Percentiles rank a stretch among this genome's conserved stretches.
Conservation (phyloP, 768 basidiomycete species). For the Tephrocybe sp. region DNA sequence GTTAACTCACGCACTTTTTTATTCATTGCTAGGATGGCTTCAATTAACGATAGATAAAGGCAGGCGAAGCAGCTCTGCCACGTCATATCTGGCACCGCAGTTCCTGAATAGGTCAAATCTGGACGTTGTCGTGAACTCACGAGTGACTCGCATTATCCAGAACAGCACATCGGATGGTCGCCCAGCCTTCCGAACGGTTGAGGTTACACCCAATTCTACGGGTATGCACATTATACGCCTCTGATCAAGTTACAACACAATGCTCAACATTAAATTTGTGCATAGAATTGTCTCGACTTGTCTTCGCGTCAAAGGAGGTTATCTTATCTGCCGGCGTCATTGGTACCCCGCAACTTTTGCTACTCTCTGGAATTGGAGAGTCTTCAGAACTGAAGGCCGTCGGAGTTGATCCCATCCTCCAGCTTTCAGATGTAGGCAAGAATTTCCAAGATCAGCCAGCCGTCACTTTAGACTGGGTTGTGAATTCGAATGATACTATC, state of each 20-base stretch:
- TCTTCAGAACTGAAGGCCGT: conserved; percentile 14
- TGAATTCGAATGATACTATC: conserved; percentile 27
- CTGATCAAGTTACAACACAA: too few relatives aligned
- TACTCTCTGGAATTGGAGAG: conserved; percentile 21
- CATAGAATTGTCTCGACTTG: neutral
- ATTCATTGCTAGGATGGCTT: neutral
- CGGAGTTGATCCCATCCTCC: conserved; percentile 21
- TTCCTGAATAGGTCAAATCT: neutral
- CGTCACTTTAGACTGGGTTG: conserved; percentile 21
- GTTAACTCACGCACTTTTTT: neutral
- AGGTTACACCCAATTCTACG: neutral
- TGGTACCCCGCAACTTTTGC: conserved; percentile 28
- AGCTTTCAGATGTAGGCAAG: conserved; percentile 18
- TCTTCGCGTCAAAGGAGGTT: neutral
- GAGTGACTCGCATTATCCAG: neutral
- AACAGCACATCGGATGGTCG: neutral
- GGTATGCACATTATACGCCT: too few relatives aligned
- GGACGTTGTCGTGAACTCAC: neutral
- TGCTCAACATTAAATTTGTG: neutral
- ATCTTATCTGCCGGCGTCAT: conserved; percentile 27
- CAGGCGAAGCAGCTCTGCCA: neutral
- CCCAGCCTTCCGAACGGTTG: neutral
- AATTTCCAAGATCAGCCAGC: neutral
- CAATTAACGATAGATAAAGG: neutral
- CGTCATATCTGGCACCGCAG: neutral